A percentile compares a stretch with the other conserved stretches of the same genome.
Conservation (phyloP, 2,329 filamentous ascomycete genomes). For the Bertia moriformis region DNA sequence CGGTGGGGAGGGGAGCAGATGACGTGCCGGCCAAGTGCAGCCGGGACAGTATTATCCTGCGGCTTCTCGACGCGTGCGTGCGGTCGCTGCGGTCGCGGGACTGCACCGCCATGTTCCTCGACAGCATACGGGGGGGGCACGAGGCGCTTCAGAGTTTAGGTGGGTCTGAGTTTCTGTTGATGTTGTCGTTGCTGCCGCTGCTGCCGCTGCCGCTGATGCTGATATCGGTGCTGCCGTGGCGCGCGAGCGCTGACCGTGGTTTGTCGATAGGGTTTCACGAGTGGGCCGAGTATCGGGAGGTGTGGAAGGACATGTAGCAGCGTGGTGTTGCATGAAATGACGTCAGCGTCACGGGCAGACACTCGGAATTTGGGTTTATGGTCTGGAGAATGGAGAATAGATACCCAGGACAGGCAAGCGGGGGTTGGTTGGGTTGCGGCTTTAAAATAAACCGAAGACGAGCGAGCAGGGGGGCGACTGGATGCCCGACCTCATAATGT, state of each 20-base stretch:
- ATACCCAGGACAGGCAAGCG: too few species aligned
- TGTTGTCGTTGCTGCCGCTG: neutral
- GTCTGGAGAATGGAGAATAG: too few species aligned
- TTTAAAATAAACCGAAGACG: too few species aligned
- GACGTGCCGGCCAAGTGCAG: slow-evolving; percentile 19
- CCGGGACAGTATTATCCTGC: slow-evolving; percentile 32
- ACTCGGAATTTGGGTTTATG: too few species aligned
- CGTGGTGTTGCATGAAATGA: too few species aligned
- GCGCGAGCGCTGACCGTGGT: neutral
- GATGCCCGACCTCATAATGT: too few species aligned
- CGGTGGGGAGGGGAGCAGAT: too few species aligned
- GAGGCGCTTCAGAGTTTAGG: slow-evolving; percentile 35
- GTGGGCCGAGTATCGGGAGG: slow-evolving; percentile 41
- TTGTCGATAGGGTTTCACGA: slow-evolving; percentile 33
- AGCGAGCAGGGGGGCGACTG: too few species aligned
- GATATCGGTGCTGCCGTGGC: too few species aligned
- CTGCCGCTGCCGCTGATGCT: slow-evolving; percentile 2
- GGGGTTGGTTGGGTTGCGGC: too few species aligned
- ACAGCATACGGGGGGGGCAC: slow-evolving; percentile 34
- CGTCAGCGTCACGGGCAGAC: too few species aligned
- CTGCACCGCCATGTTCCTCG: slow-evolving; percentile 38
- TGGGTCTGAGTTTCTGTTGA: slow-evolving; percentile 16
- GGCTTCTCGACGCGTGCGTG: slow-evolving; percentile 36
- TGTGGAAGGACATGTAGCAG: slow-evolving; percentile 32
- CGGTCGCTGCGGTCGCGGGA: slow-evolving; percentile 28